phyloP scores from a whole-genome alignment of 2,329 filamentous ascomycete genomes.

The Aureobasidium zeae region DNA sequence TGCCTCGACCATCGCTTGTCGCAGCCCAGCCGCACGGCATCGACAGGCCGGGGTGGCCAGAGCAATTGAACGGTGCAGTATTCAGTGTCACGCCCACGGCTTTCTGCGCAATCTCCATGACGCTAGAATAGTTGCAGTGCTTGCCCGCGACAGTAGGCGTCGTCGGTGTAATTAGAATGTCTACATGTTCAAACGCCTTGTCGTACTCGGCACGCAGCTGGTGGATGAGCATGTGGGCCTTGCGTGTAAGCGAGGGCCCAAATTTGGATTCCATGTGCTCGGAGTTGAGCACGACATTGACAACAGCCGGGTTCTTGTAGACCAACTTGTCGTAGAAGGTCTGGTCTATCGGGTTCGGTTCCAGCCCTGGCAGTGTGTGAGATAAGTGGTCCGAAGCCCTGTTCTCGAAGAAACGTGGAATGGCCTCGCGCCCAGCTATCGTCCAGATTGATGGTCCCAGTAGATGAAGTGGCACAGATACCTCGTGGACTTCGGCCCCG shows the following conservation, averaged over 20 bases:
- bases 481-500: constrained; percentile 37
- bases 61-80: constrained; percentile 41
- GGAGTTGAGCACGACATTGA: constrained; percentile 37
- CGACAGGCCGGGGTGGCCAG: constrained; percentile 42
- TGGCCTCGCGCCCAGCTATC: constrained; percentile 26
- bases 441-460: constrained; percentile 43
- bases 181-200: constrained; percentile 33
- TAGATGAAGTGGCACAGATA: constrained; percentile 41
- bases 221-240: constrained; percentile 40
- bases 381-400: constrained; percentile 24
- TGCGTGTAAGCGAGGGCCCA: constrained; percentile 31
- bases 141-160: constrained; percentile 38
- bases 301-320: constrained; percentile 37
- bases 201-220: constrained; percentile 43
- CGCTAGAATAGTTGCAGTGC: constrained; percentile 26
- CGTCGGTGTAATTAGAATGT: constrained; percentile 42
- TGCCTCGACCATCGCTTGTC: constrained; percentile 22
- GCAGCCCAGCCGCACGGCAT: constrained; percentile 36
- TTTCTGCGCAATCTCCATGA: constrained; percentile 31
- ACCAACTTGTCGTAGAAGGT: constrained; percentile 37
- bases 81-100: constrained; percentile 36
- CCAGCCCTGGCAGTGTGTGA: constrained; percentile 26
- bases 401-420: constrained; percentile 26
- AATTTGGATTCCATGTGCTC: constrained; percentile 26
- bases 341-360: constrained; percentile 18